phyloP scores from a whole-genome alignment of 2,329 filamentous ascomycete genomes.

The Fusarium tricinctum region DNA sequence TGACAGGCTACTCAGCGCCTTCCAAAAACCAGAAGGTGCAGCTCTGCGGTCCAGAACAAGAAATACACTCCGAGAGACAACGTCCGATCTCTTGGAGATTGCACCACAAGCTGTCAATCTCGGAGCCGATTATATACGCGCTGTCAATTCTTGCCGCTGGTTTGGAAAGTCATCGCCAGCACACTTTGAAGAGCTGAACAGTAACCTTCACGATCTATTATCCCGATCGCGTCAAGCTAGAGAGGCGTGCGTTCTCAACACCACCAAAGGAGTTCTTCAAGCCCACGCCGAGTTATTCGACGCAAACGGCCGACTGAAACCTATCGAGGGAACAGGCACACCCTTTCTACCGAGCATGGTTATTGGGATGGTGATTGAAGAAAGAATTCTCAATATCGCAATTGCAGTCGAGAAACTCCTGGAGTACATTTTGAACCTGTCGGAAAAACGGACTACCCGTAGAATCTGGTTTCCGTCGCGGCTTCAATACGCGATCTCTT shows the following conservation, averaged over 20 bases:
- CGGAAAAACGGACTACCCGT: conserved; percentile 52
- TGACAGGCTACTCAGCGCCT: conserved; percentile 53
- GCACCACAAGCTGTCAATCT: conserved; percentile 47
- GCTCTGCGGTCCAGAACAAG: conserved; percentile 52
- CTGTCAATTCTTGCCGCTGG: conserved; percentile 53
- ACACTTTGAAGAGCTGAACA: conserved; percentile 42
- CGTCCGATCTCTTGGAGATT: conserved; percentile 45
- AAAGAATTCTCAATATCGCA: conserved; percentile 54
- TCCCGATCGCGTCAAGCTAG: conserved; percentile 49
- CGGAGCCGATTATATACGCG: conserved; percentile 44
- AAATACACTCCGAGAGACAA: conserved; percentile 51
- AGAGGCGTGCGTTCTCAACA: conserved; percentile 49
- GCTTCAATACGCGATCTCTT: conserved; percentile 56
- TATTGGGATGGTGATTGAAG: conserved; percentile 63
- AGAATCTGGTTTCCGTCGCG: conserved; percentile 61
- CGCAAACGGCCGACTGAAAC: conserved; percentile 55
- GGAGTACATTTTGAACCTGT: conserved; percentile 54
- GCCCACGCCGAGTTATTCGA: conserved; percentile 60
- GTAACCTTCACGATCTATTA: conserved; percentile 41
- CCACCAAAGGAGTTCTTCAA: conserved; percentile 58
- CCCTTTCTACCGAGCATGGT: conserved; percentile 58
- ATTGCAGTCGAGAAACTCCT: conserved; percentile 54
- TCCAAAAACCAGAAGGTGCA: conserved; percentile 56
- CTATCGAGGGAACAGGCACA: conserved; percentile 41
- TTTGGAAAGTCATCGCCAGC: conserved; percentile 40